Evolutionary conservation across 768 basidiomycete genomes (phyloP).

Genomic region (Rhodotorula paludigena): DNA sequence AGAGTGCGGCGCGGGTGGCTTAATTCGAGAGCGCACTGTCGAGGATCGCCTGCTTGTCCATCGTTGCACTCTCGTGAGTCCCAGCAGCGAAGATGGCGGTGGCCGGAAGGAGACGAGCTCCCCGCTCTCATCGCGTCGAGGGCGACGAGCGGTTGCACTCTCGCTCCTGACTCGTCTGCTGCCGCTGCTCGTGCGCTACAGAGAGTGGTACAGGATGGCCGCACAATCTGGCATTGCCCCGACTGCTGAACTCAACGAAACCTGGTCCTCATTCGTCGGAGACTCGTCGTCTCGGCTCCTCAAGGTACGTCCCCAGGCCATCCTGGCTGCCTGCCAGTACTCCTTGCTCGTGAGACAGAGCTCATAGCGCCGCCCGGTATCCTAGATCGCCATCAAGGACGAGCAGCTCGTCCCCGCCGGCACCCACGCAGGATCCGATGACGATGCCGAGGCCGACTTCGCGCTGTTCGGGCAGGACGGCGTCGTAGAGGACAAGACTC

Average conservation of each 20-base stretch:
- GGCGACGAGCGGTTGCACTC: no score
- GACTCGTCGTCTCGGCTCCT: background rate
- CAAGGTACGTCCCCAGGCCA: slow-evolving; percentile 13
- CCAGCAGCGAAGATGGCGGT: no score
- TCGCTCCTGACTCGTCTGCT: no score
- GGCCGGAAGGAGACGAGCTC: no score
- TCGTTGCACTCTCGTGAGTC: no score
- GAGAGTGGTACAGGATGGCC: no score
- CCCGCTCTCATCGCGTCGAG: no score
- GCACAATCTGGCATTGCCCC: slow-evolving; percentile 26
- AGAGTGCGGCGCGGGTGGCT: background rate
- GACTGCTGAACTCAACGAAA: background rate
- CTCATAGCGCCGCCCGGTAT: no score
- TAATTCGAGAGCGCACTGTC: no score
- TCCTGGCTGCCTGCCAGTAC: no score
- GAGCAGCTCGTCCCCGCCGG: slow-evolving; percentile 17
- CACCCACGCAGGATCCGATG: background rate
- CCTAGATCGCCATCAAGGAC: slow-evolving; percentile 3
- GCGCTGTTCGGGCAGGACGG: slow-evolving; percentile 52
- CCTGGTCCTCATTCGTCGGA: background rate
- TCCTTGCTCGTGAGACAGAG: background rate
- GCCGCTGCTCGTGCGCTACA: no score
- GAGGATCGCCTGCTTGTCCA: no score
- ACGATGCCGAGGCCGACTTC: slow-evolving; percentile 56
- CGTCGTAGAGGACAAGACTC: slow-evolving; percentile 58